Percentiles rank a stretch among this genome's conserved stretches.
These are phyloP conservation scores for Paraphaeosphaeria sporulosa DNA, from an alignment of 2,329 filamentous ascomycete genomes.

Conservation along the genomic window DNA sequence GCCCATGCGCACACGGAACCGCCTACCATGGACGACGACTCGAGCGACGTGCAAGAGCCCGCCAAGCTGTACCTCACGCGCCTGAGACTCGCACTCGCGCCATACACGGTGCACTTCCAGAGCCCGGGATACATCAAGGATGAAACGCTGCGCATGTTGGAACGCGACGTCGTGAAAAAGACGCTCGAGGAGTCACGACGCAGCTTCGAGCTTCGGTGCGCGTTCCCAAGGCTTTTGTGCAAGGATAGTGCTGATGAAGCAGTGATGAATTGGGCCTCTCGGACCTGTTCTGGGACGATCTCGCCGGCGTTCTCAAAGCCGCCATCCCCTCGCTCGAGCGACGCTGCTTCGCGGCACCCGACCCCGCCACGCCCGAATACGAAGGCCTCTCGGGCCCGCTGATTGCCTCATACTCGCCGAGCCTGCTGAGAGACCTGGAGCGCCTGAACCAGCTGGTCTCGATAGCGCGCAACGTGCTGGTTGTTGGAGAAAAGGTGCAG, in stretches of 20 bases:
- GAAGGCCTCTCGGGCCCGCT: slow-evolving; percentile 67
- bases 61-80: slow-evolving; percentile 51
- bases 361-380: slow-evolving; percentile 63
- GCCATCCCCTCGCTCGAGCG: slow-evolving; percentile 68
- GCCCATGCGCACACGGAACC: slow-evolving; percentile 6
- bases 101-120: slow-evolving; percentile 67
- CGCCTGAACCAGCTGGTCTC: slow-evolving; percentile 68
- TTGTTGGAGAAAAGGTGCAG: slow-evolving; percentile 67
- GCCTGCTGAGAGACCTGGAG: slow-evolving; percentile 68
- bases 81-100: slow-evolving; percentile 55
- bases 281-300: slow-evolving; percentile 65
- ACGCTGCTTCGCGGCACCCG: slow-evolving; percentile 68
- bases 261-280: slow-evolving; percentile 66
- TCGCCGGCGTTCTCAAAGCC: slow-evolving; percentile 64
- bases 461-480: slow-evolving; percentile 68
- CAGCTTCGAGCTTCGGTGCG: slow-evolving; percentile 62
- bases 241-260: slow-evolving; percentile 14
- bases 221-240: not conserved
- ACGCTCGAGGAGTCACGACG: slow-evolving; percentile 66
- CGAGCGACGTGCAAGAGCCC: slow-evolving; percentile 24
- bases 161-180: slow-evolving; percentile 63
- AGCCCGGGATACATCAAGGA: slow-evolving; percentile 67
- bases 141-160: slow-evolving; percentile 65
- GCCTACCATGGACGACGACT: slow-evolving; percentile 20
- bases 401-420: slow-evolving; percentile 67